Evolutionary conservation across 306 rosid species (phyloP).

Genomic region (Heteromeles arbutifolia): DNA sequence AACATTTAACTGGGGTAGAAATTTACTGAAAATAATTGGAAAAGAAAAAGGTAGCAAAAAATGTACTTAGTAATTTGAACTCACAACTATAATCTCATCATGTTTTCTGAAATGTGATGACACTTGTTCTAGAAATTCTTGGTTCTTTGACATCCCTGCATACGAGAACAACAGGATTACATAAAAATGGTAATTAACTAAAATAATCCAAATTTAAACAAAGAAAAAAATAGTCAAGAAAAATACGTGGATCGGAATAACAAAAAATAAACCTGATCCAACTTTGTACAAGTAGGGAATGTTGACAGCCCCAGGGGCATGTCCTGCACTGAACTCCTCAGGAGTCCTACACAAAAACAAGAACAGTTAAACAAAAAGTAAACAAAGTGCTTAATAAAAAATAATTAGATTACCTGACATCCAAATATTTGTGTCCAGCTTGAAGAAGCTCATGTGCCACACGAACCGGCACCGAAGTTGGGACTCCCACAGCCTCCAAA

Average conservation of each 20-base stretch:
- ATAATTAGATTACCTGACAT: conserved; percentile 50
- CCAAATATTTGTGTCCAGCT: conserved; percentile 88
- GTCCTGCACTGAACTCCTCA: conserved; percentile 71
- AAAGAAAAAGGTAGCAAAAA: background rate
- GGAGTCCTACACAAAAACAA: conserved; percentile 40
- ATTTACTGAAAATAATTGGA: background rate
- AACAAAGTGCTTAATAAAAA: background rate
- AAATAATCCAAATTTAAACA: too few species aligned
- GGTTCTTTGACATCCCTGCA: conserved; percentile 70
- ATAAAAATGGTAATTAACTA: background rate
- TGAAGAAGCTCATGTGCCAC: conserved; percentile 77
- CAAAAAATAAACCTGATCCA: conserved; percentile 56
- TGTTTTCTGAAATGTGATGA: conserved; percentile 54
- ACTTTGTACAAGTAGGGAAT: conserved; percentile 67
- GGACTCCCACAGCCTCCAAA: conserved; percentile 44
- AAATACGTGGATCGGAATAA: background rate
- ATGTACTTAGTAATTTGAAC: conserved; percentile 15
- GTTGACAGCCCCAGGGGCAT: conserved; percentile 66
- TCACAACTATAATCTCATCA: conserved; percentile 73
- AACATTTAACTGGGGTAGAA: background rate
- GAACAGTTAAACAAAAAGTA: background rate
- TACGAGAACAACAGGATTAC: background rate
- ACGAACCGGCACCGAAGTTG: conserved; percentile 82
- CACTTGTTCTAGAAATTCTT: conserved; percentile 50
- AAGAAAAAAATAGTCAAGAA: background rate